Percentiles rank a stretch among this genome's conserved stretches.
Evolutionary conservation across 2,329 filamentous ascomycete species (phyloP).

Genomic region (Pseudogymnoascus sp.): DNA sequence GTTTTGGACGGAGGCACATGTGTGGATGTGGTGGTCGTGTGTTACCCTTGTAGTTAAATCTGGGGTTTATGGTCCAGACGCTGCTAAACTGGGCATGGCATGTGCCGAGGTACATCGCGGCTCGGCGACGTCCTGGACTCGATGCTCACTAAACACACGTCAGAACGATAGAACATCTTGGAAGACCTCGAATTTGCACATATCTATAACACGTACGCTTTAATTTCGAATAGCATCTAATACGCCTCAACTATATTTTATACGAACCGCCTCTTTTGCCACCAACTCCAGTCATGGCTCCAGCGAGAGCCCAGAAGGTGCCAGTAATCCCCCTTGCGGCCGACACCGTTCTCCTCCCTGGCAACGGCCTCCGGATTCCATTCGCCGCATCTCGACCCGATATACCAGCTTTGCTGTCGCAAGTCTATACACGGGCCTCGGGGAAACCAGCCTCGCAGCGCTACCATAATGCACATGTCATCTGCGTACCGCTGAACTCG

Average conservation of each 20-base stretch:
- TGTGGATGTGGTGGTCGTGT: conserved; percentile 3
- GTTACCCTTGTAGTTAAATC: conserved; percentile 2
- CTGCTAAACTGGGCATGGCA: background rate
- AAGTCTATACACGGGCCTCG: conserved; percentile 70
- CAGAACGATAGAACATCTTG: background rate
- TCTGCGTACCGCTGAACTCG: conserved; percentile 78
- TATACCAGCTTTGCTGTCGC: conserved; percentile 78
- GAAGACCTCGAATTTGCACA: background rate
- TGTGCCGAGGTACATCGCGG: conserved; percentile 5
- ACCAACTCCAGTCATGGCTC: conserved; percentile 12
- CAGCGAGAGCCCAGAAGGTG: conserved; percentile 32
- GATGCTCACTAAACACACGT: conserved; percentile 5
- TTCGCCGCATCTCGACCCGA: conserved; percentile 74
- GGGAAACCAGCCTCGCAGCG: conserved; percentile 57
- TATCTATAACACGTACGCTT: conserved; percentile 2
- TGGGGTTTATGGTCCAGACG: background rate
- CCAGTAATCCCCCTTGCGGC: conserved; percentile 77
- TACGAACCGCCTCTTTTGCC: background rate
- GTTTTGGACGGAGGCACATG: background rate
- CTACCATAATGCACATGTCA: conserved; percentile 65
- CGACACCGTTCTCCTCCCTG: conserved; percentile 75
- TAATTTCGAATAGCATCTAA: background rate
- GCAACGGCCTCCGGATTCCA: conserved; percentile 75
- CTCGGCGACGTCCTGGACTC: background rate
- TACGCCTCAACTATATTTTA: background rate